Conservation (phyloP, 805 yeast genomes). For the Jamesozyma lodderae region DNA sequence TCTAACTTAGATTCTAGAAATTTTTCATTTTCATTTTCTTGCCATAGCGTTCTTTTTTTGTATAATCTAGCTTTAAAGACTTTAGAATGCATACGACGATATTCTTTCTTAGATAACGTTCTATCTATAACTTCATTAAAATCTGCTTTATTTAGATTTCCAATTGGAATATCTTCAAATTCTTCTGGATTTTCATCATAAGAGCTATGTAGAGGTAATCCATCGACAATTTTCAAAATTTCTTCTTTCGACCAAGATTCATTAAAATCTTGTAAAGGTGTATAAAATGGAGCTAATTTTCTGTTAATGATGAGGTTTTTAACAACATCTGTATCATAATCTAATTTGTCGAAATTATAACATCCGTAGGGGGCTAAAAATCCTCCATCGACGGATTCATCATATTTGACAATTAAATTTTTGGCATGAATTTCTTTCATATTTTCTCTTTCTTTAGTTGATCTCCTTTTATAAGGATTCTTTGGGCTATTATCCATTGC, state of each 20-base stretch:
- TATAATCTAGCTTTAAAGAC: slow-evolving; percentile 29
- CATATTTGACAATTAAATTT: slow-evolving; percentile 48
- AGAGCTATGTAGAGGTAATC: slow-evolving; percentile 49
- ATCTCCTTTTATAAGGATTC: slow-evolving; percentile 27
- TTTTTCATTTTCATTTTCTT: slow-evolving; percentile 49
- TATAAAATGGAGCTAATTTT: slow-evolving; percentile 78
- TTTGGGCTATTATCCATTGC: slow-evolving; percentile 1
- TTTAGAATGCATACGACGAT: slow-evolving; percentile 22
- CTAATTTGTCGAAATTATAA: slow-evolving; percentile 62
- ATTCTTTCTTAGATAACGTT: slow-evolving; percentile 24
- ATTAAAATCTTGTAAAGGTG: slow-evolving; percentile 78
- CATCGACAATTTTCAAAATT: slow-evolving; percentile 43
- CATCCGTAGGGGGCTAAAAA: slow-evolving; percentile 86
- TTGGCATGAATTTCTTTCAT: slow-evolving; percentile 45
- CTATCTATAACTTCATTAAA: slow-evolving; percentile 27
- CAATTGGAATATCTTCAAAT: slow-evolving; percentile 28
- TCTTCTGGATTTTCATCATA: slow-evolving; percentile 32
- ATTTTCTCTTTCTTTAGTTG: slow-evolving; percentile 47
- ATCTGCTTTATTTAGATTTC: slow-evolving; percentile 18
- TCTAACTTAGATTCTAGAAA: slow-evolving; percentile 45
- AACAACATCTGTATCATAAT: slow-evolving; percentile 68
- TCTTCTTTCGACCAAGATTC: slow-evolving; percentile 64
- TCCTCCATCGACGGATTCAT: slow-evolving; percentile 88
- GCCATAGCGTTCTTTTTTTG: slow-evolving; percentile 40
- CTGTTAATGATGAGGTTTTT: slow-evolving; percentile 59